These are phyloP conservation scores for Endocarpon pusillum DNA, from an alignment of 495 filamentous ascomycete genomes.

Conservation along the genomic window DNA sequence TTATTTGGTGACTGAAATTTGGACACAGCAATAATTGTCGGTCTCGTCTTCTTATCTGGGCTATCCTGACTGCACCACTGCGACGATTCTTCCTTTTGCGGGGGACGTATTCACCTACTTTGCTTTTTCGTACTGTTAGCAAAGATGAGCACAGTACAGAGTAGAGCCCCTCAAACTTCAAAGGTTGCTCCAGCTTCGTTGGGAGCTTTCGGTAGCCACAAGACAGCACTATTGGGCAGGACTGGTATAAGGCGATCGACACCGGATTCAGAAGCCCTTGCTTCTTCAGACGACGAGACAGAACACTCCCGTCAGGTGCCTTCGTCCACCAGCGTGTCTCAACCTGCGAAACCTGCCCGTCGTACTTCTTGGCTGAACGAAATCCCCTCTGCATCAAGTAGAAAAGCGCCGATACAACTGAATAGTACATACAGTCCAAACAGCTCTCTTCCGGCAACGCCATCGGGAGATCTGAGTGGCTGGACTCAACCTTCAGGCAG, in stretches of 20 bases:
- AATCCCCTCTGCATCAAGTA: conserved; percentile 24
- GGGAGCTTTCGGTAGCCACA: conserved; percentile 14
- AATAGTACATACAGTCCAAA: conserved; percentile 51
- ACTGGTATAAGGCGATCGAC: conserved; percentile 55
- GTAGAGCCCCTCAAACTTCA: background rate
- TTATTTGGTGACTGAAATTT: no score
- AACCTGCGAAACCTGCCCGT: conserved; percentile 24
- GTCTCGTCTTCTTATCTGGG: no score
- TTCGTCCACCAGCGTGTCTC: conserved; percentile 17
- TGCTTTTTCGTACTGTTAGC: no score
- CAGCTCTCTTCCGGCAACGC: conserved; percentile 57
- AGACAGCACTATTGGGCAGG: conserved; percentile 44
- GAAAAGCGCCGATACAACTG: conserved; percentile 31
- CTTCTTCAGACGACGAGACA: conserved; percentile 80
- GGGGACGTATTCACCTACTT: no score
- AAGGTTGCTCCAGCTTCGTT: conserved; percentile 1
- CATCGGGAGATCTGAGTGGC: conserved; percentile 48
- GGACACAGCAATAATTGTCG: no score
- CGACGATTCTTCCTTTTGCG: no score
- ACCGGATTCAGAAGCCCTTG: conserved; percentile 82
- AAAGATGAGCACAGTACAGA: background rate
- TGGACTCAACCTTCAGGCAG: conserved; percentile 37
- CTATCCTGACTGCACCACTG: no score
- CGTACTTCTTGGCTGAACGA: conserved; percentile 40
- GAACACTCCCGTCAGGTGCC: conserved; percentile 29